Conservation (phyloP, 164 flowering plant genomes). For the Santalum album region DNA sequence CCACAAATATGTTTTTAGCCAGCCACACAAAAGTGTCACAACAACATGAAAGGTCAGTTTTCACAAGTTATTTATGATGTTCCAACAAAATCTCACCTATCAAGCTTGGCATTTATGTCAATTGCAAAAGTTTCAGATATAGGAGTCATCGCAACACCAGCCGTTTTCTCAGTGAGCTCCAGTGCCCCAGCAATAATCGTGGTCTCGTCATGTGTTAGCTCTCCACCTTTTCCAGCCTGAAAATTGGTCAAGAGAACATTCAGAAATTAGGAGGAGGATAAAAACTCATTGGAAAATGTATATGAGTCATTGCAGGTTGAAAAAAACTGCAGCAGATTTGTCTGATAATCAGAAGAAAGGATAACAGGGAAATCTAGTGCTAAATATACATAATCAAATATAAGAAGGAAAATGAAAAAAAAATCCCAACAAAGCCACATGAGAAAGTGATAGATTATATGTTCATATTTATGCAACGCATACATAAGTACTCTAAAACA, state of each 20-base stretch:
- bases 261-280: no score
- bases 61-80: not conserved
- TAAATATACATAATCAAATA: no score
- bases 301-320: no score
- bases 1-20: not conserved
- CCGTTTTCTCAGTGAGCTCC: conserved; percentile 78
- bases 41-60: not conserved
- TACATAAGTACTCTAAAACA: no score
- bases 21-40: not conserved
- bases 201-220: conserved; percentile 92
- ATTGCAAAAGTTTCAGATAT: conserved; percentile 78
- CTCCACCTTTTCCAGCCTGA: conserved; percentile 99
- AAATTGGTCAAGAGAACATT: not conserved
- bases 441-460: no score
- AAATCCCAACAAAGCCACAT: no score
- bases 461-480: no score
- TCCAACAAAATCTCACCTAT: conserved; percentile 27
- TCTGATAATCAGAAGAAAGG: no score
- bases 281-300: no score
- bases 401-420: no score
- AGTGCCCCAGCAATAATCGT: conserved; percentile 98
- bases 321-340: no score
- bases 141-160: conserved; percentile 92
- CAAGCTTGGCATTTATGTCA: conserved; percentile 73
- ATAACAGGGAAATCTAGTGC: no score